These are phyloP conservation scores for Mesembryanthemum crystallinum DNA, from an alignment of 148 eudicot species.

Conservation along the genomic window DNA sequence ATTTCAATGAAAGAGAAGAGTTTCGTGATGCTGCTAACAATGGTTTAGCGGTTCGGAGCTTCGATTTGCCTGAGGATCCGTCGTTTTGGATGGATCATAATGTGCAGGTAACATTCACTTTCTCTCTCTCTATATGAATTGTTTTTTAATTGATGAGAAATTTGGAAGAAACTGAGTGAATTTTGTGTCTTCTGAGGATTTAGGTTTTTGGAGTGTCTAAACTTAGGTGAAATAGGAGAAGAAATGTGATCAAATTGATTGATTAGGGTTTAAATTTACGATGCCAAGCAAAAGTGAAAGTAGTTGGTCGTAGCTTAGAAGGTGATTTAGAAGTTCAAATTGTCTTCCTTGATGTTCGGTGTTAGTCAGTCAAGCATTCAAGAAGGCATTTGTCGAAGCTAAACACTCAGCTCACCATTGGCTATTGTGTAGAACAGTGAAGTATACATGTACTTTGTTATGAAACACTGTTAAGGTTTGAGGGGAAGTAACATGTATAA, in stretches of 20 bases:
- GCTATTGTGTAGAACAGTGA: not conserved
- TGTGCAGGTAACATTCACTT: constrained; percentile 57
- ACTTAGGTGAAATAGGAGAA: not conserved
- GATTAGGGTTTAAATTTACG: not conserved
- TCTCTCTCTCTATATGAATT: not conserved
- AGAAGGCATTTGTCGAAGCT: not conserved
- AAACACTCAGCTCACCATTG: not conserved
- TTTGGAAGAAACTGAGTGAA: not conserved
- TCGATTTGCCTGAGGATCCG: constrained; percentile 77
- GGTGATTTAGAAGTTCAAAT: not conserved
- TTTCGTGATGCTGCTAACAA: constrained; percentile 29
- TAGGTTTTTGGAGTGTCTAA: constrained; percentile 17
- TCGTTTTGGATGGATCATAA: constrained; percentile 94
- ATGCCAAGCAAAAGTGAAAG: not conserved
- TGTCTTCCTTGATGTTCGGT: not conserved
- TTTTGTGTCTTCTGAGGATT: not conserved
- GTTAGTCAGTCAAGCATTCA: not conserved
- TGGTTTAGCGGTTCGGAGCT: constrained; percentile 38
- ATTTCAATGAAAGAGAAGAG: constrained; percentile 37
- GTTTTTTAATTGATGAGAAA: not conserved
- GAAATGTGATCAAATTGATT: not conserved
- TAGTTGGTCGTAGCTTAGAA: not conserved
- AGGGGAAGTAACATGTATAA: not conserved
- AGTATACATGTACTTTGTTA: not conserved
- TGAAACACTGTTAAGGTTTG: no score